Conservation (phyloP, 257 asterid genomes). For the Leonotis leonurus region DNA sequence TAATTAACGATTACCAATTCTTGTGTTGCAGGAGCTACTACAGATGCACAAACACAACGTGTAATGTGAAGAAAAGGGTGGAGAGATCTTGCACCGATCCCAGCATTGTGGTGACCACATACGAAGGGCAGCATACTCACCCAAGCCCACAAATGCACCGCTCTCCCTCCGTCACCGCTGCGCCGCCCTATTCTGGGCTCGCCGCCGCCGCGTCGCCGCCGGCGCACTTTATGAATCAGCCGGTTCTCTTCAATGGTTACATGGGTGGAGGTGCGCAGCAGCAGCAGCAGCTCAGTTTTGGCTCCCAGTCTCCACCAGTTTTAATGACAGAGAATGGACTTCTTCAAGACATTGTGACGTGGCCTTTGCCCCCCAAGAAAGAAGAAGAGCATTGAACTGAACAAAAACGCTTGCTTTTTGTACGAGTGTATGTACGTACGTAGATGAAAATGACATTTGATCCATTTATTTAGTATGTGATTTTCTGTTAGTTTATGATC, state of each 20-base stretch:
- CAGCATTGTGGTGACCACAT: conserved; percentile 55
- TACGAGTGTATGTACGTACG: not conserved
- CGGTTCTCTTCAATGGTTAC: conserved; percentile 8
- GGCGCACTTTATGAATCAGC: conserved; percentile 10
- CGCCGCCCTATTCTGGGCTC: no score
- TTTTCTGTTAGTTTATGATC: not conserved
- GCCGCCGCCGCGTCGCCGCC: conserved; percentile 11
- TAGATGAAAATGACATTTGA: conserved; percentile 15
- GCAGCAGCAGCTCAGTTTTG: conserved; percentile 18
- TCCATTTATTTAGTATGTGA: not conserved
- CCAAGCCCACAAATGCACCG: conserved; percentile 44
- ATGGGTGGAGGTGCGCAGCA: not conserved
- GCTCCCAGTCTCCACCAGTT: conserved; percentile 16
- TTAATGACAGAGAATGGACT: conserved; percentile 35
- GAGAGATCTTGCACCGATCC: conserved; percentile 59
- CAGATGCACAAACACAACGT: conserved; percentile 62
- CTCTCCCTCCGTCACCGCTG: no score
- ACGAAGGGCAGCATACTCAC: conserved; percentile 78
- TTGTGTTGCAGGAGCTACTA: conserved; percentile 57
- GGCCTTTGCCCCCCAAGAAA: conserved; percentile 26
- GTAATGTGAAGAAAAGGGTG: conserved; percentile 76
- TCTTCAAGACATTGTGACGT: conserved; percentile 51
- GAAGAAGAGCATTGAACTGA: conserved; percentile 18
- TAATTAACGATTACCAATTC: not conserved
- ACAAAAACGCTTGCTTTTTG: not conserved